phyloP scores from a whole-genome alignment of 208 protist species.

The Wallacemonas sp. region DNA sequence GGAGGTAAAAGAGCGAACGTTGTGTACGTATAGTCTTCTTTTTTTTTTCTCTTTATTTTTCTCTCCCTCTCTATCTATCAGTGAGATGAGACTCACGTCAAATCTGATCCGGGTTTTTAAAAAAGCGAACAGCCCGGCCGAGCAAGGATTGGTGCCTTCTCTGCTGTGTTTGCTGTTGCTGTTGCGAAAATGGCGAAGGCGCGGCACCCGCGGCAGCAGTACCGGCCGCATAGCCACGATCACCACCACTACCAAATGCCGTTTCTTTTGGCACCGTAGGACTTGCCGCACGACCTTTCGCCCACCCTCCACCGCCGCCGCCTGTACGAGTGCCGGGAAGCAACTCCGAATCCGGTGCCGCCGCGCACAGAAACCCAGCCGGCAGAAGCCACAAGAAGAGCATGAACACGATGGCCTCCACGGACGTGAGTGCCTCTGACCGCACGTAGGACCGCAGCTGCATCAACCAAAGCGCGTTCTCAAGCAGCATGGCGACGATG shows the following conservation, averaged over 20 bases:
- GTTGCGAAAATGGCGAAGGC: no score
- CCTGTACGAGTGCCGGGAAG: constrained; percentile 34
- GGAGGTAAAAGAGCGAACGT: no score
- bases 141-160: background rate
- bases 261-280: no score
- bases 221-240: no score
- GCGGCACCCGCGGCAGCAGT: no score
- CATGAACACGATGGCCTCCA: constrained; percentile 44
- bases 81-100: background rate
- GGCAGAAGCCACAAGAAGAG: constrained; percentile 63
- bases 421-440: background rate
- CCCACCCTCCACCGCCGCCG: no score
- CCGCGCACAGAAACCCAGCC: constrained; percentile 42
- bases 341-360: constrained; percentile 44
- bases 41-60: background rate
- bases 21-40: no score
- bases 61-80: background rate
- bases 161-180: background rate
- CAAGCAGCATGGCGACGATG: constrained; percentile 26
- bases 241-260: no score
- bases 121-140: constrained; percentile 4
- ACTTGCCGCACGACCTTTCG: no score
- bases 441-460: constrained; percentile 2
- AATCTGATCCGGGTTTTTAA: constrained; percentile 8
- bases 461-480: constrained; percentile 44